Base-by-base conservation (phyloP, 2,329 filamentous ascomycete species). In the Diplodia seriata region DNA sequence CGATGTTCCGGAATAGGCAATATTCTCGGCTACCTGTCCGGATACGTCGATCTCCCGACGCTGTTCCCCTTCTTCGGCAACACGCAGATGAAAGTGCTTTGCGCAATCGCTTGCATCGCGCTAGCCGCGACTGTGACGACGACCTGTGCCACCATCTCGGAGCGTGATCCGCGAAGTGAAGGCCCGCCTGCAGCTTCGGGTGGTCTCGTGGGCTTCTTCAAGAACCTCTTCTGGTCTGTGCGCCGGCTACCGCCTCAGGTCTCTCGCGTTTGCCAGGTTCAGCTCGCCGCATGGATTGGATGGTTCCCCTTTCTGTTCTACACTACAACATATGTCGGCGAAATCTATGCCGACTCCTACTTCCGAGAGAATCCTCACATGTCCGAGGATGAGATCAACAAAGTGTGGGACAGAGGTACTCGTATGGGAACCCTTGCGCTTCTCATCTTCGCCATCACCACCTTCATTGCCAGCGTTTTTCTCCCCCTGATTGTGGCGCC, bases 251-350 rank as follows among this genome's bases (percentile, higher is more conserved):
- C 94, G 0, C 89, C 90, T 0, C 93, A 97, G 78, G 93, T 95
- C 71, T 86, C 86, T 70, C 90, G 88, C 70, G 92, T 97, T 47
- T 97, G 94, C 68, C 74, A 79, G 64, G 81, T 83, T 0, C 82
- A 84, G 67, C 81, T 83, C 74, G 94, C 90, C 69, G 92, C 93
- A 5, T 98, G 94, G 94, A 89, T 97, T 68, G 94, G 93, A 64
- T 97, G 94, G 88, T 98, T 97, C 74, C 94, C 94, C 0, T 93
- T 97, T 78, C 85, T 98, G 2, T 97, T 97, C 81, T 98, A 98
- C 82, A 93, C 93, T 5, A 97, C 93, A 1, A 96, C 93, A 20
- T 98, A 95, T 78, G 91, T 97, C 72, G 94, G 92, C 70, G 93
- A 97, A 76, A 91, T 98, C 68, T 97, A 97, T 73, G 91, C 93